Conservation (phyloP, 2,329 filamentous ascomycete species). For the Graphilbum ipis-grandicollis region DNA sequence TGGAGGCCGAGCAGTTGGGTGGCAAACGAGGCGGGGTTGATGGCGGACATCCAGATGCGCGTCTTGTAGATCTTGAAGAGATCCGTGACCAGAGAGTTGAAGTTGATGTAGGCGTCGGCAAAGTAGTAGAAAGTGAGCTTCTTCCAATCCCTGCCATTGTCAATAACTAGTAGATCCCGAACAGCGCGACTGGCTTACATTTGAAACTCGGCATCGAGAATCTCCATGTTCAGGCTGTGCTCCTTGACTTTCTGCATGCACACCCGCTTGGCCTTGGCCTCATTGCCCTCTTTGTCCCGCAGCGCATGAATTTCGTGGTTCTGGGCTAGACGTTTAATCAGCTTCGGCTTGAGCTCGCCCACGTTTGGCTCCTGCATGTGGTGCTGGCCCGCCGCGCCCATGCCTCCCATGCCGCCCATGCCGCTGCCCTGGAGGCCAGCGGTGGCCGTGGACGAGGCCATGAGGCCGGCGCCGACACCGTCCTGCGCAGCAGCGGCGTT, state of each 20-base stretch:
- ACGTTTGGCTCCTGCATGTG: constrained; percentile 53
- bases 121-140: constrained; percentile 99
- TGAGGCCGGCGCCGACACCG: constrained; percentile 40
- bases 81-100: constrained; percentile 92
- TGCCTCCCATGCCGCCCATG: constrained; percentile 61
- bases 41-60: constrained; percentile 98
- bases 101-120: constrained; percentile 95
- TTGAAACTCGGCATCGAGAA: constrained; percentile 94
- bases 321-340: constrained; percentile 90
- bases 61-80: constrained; percentile 99
- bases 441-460: constrained; percentile 46
- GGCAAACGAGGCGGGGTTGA: constrained; percentile 91
- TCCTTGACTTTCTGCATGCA: constrained; percentile 95
- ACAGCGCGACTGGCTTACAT: constrained; percentile 46
- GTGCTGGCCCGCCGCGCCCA: constrained; percentile 59
- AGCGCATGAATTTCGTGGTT: constrained; percentile 77
- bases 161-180: constrained; percentile 11
- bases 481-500: constrained; percentile 48
- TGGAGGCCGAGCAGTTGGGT: constrained; percentile 58
- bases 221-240: constrained; percentile 87
- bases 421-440: constrained; percentile 51
- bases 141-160: constrained; percentile 68
- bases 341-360: constrained; percentile 77
- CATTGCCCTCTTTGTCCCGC: constrained; percentile 90
- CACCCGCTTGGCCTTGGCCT: constrained; percentile 91